Evolutionary conservation across 495 filamentous ascomycete genomes (phyloP).

Genomic region (Antarctomyces pellizariae): DNA sequence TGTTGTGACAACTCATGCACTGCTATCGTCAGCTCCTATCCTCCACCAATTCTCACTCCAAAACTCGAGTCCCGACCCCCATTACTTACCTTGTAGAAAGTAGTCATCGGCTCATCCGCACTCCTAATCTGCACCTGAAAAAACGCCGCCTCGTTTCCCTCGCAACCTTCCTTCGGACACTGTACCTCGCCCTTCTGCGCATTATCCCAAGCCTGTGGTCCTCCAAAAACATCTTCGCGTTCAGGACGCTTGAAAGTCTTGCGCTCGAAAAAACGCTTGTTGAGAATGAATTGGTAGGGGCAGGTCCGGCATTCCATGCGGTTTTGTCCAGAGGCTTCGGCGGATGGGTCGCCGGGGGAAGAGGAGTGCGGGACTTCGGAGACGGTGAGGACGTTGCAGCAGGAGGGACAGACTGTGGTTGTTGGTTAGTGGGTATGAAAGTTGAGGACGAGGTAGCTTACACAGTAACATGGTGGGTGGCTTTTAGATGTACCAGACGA

Average conservation of each 20-base stretch:
- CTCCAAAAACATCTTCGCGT: conserved; percentile 79
- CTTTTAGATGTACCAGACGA: too few species aligned
- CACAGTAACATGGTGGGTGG: conserved; percentile 34
- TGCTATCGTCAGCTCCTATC: conserved; percentile 11
- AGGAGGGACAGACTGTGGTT: conserved; percentile 65
- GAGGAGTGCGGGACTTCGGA: conserved; percentile 9
- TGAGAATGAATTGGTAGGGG: conserved; percentile 63
- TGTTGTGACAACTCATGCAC: conserved; percentile 33
- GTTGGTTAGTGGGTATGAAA: conserved; percentile 3
- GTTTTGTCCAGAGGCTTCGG: conserved; percentile 33
- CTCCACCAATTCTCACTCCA: conserved; percentile 4
- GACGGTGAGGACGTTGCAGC: conserved; percentile 67
- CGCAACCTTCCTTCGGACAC: conserved; percentile 55
- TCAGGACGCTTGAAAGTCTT: conserved; percentile 57
- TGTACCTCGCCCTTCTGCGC: conserved; percentile 55
- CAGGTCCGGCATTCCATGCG: conserved; percentile 86
- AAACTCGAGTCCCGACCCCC: conserved; percentile 1
- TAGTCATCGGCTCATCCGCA: conserved; percentile 97
- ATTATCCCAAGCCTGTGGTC: conserved; percentile 69
- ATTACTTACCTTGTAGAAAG: conserved; percentile 57
- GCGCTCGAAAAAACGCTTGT: conserved; percentile 50
- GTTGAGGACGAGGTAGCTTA: conserved; percentile 13
- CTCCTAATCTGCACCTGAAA: conserved; percentile 94
- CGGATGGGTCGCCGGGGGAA: conserved; percentile 19
- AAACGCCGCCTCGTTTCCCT: conserved; percentile 63